These are phyloP conservation scores for Moesziomyces antarcticus DNA, from an alignment of 1,284 basidiomycete species.

Conservation along the genomic window DNA sequence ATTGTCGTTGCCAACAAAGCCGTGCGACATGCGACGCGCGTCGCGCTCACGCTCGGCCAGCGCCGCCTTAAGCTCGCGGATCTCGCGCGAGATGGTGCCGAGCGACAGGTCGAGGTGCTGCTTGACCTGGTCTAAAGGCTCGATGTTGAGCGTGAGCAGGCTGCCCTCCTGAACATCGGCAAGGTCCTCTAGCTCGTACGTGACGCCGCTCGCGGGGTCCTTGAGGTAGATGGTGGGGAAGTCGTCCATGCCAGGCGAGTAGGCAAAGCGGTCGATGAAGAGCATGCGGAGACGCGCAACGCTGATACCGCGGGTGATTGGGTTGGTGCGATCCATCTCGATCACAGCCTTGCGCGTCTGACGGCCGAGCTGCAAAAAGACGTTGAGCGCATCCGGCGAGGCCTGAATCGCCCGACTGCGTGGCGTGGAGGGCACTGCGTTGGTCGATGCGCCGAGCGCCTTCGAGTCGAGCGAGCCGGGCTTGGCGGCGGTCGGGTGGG, in stretches of 20 bases:
- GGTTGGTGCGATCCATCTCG: constrained; percentile 69
- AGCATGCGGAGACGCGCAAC: constrained; percentile 81
- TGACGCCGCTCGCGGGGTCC: constrained; percentile 87
- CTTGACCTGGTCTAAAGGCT: constrained; percentile 97
- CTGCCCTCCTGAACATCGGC: constrained; percentile 91
- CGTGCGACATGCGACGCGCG: constrained; percentile 33
- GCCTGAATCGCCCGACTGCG: constrained; percentile 13
- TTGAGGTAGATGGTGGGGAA: constrained; percentile 96
- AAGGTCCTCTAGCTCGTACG: constrained; percentile 94
- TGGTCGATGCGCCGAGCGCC: neutral
- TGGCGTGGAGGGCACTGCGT: constrained; percentile 1
- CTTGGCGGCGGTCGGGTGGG: neutral
- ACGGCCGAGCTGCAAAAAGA: constrained; percentile 90
- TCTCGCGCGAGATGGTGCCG: constrained; percentile 83
- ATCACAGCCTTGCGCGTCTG: constrained; percentile 89
- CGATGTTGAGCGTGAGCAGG: constrained; percentile 90
- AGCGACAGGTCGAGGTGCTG: constrained; percentile 95
- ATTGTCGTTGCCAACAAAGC: constrained; percentile 20
- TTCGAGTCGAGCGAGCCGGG: neutral
- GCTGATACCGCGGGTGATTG: constrained; percentile 70
- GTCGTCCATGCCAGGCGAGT: constrained; percentile 86
- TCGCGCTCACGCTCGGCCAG: constrained; percentile 70
- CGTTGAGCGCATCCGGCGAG: constrained; percentile 54
- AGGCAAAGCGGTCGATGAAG: constrained; percentile 95
- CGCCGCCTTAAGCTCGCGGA: constrained; percentile 85